phyloP scores from a whole-genome alignment of 2,329 filamentous ascomycete species.

The Fusarium penzigii region DNA sequence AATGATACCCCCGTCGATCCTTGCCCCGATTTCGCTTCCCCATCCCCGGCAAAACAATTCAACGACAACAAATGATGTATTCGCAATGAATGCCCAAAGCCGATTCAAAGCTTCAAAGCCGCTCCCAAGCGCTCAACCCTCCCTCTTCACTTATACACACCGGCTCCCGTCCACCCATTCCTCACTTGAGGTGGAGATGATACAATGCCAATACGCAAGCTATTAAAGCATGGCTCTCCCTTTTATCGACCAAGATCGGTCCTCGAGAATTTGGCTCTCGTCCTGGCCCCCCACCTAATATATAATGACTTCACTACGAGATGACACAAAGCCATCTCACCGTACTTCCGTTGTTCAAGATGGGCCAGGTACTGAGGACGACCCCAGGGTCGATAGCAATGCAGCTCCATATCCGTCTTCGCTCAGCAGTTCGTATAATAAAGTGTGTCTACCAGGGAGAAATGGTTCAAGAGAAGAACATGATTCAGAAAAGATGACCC shows the following conservation, averaged over 20 bases:
- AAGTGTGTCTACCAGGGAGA: constrained; percentile 6
- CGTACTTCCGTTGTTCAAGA: too few species aligned
- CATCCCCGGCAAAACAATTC: not conserved
- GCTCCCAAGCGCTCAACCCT: not conserved
- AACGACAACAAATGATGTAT: not conserved
- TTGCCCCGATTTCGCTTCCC: not conserved
- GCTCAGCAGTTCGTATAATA: not conserved
- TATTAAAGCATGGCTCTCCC: not conserved
- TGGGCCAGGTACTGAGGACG: not conserved
- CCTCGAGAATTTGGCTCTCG: not conserved
- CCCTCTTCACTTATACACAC: too few species aligned
- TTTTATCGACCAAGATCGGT: not conserved
- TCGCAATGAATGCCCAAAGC: too few species aligned
- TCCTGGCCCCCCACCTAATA: not conserved
- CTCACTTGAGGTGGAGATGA: not conserved
- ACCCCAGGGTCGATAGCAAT: not conserved
- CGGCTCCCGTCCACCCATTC: not conserved
- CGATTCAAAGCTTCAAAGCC: not conserved
- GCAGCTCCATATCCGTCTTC: not conserved
- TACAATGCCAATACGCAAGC: not conserved
- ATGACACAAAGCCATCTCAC: not conserved
- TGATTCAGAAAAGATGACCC: constrained; percentile 10
- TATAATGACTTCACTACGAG: not conserved
- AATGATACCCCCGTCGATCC: not conserved
- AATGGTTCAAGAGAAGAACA: constrained; percentile 8